phyloP scores from a whole-genome alignment of 768 basidiomycete species.

The Pleurotus pulmonarius region DNA sequence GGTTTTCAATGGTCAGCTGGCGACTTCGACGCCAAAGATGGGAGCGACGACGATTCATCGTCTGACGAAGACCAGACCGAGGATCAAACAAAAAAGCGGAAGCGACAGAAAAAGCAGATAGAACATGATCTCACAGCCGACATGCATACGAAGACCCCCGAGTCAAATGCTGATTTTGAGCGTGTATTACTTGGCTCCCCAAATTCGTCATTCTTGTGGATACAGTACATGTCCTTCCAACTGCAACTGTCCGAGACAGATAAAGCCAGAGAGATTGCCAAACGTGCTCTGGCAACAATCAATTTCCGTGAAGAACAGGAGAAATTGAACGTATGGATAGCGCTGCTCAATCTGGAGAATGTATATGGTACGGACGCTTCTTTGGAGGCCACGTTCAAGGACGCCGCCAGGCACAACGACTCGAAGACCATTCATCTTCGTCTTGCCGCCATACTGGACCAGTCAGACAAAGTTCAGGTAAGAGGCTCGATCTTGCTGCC shows the following conservation, averaged over 20 bases:
- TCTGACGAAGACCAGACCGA: constrained; percentile 50
- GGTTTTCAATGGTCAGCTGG: constrained; percentile 74
- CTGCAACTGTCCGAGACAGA: constrained; percentile 95
- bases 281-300: constrained; percentile 82
- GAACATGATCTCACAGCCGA: constrained; percentile 83
- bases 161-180: constrained; percentile 94
- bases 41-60: constrained; percentile 35
- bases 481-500: constrained; percentile 11
- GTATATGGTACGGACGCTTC: constrained; percentile 83
- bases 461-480: constrained; percentile 81
- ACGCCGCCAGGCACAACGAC: constrained; percentile 87
- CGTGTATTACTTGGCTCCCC: constrained; percentile 89
- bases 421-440: constrained; percentile 87
- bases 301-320: constrained; percentile 96
- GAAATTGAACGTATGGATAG: constrained; percentile 96
- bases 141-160: constrained; percentile 80
- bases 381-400: constrained; percentile 80
- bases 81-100: constrained; percentile 56
- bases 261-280: constrained; percentile 86
- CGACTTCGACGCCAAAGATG: constrained; percentile 30
- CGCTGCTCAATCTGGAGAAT: constrained; percentile 91
- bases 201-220: constrained; percentile 97
- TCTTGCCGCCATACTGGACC: constrained; percentile 79
- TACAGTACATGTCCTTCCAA: constrained; percentile 99
- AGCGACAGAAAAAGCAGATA: constrained; percentile 64